These are phyloP conservation scores for Ophiocordyceps camponoti-floridani DNA, from an alignment of 2,329 filamentous ascomycete genomes.

Conservation along the genomic window DNA sequence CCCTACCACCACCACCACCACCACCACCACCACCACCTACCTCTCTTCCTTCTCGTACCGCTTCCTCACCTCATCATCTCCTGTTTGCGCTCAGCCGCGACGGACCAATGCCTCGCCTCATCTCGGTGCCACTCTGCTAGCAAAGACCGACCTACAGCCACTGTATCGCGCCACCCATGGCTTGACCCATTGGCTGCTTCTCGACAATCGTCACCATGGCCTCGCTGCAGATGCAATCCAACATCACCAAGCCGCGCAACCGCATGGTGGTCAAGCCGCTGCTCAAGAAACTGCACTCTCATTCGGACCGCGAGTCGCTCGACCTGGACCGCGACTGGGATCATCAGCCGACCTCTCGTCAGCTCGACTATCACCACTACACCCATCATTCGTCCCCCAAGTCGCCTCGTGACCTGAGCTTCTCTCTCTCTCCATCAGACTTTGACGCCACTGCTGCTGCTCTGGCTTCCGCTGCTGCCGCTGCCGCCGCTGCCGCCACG, in stretches of 20 bases:
- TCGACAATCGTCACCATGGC: conserved; percentile 7
- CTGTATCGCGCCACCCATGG: background rate
- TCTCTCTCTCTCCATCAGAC: conserved; percentile 21
- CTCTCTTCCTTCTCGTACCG: background rate
- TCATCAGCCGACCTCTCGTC: conserved; percentile 21
- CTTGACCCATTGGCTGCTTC: background rate
- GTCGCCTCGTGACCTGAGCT: conserved; percentile 24
- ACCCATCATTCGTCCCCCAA: background rate
- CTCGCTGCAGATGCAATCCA: conserved; percentile 13
- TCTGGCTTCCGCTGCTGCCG: background rate
- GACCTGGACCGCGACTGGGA: conserved; percentile 43
- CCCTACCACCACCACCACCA: background rate
- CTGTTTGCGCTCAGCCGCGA: background rate
- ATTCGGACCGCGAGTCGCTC: conserved; percentile 43
- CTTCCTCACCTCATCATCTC: background rate
- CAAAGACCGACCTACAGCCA: background rate
- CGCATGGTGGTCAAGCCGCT: conserved; percentile 41
- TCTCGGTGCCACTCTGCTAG: background rate
- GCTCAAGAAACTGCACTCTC: conserved; percentile 33
- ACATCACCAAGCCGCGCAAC: conserved; percentile 24
- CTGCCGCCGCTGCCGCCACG: background rate
- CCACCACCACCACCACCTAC: background rate
- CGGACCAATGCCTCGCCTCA: conserved; percentile 1
- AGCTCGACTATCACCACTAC: conserved; percentile 6
- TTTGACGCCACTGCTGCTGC: conserved; percentile 6